These are phyloP conservation scores for Linderina pennispora DNA, from an alignment of 192 early-diverging fungal genomes.

Conservation along the genomic window DNA sequence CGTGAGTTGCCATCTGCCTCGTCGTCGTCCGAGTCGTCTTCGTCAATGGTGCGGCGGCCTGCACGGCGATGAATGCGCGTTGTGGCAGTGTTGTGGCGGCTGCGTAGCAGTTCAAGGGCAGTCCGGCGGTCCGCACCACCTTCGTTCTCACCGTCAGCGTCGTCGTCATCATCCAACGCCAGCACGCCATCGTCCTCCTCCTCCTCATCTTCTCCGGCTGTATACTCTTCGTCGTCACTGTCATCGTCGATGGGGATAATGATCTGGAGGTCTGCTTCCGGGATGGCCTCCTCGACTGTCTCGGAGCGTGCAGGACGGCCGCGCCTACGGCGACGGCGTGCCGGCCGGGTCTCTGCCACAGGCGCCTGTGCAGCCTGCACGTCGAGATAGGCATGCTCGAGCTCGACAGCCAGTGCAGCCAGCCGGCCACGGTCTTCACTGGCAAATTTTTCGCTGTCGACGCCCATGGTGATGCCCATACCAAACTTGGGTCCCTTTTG, in stretches of 20 bases:
- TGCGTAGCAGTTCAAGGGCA: constrained; percentile 30
- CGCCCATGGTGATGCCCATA: constrained; percentile 45
- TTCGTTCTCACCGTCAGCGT: not conserved
- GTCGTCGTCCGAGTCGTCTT: not conserved
- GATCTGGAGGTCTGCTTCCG: constrained; percentile 36
- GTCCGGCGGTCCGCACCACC: constrained; percentile 12
- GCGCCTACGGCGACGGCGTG: constrained; percentile 10
- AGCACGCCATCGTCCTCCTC: constrained; percentile 46
- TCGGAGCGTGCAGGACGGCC: not conserved
- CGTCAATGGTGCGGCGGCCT: not conserved
- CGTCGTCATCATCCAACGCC: constrained; percentile 6
- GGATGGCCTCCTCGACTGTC: constrained; percentile 9
- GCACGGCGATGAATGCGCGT: constrained; percentile 2
- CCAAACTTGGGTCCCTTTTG: constrained; percentile 58
- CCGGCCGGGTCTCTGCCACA: constrained; percentile 20
- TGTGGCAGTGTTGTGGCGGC: constrained; percentile 15
- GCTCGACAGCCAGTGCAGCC: constrained; percentile 46
- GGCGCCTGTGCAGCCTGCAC: constrained; percentile 21
- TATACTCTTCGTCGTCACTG: constrained; percentile 56
- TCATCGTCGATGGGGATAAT: constrained; percentile 53
- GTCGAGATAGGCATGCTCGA: constrained; percentile 43
- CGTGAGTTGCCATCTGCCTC: not conserved
- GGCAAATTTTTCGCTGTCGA: constrained; percentile 41
- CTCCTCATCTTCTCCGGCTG: constrained; percentile 45
- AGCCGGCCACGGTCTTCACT: constrained; percentile 47